phyloP scores from a whole-genome alignment of 2,329 filamentous ascomycete genomes.

The Botrytis elliptica region DNA sequence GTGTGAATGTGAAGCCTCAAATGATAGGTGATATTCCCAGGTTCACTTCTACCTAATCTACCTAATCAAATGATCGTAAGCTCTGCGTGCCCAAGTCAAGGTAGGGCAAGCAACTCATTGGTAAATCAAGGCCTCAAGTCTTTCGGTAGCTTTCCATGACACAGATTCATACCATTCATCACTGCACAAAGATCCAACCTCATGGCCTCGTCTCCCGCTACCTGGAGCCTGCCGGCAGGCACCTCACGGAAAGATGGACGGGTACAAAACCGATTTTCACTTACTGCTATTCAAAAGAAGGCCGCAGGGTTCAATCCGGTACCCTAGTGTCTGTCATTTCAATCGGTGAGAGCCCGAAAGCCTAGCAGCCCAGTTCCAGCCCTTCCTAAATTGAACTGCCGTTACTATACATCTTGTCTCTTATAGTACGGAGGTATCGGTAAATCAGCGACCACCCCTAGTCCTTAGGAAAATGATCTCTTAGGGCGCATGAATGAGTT shows the following conservation, averaged over 20 bases:
- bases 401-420: slow-evolving; percentile 1
- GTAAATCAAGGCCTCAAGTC: not conserved
- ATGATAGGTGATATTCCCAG: slow-evolving; percentile 25
- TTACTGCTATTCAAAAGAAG: slow-evolving; percentile 6
- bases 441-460: not conserved
- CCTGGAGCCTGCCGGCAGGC: slow-evolving; percentile 31
- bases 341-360: slow-evolving; percentile 22
- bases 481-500: slow-evolving; percentile 27
- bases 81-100: slow-evolving; percentile 28
- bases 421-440: slow-evolving; percentile 2
- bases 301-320: slow-evolving; percentile 14
- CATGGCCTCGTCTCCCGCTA: slow-evolving; percentile 34
- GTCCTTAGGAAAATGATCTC: not conserved
- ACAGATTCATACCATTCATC: not conserved
- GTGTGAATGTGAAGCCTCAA: slow-evolving; percentile 24
- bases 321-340: slow-evolving; percentile 8
- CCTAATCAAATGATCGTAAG: slow-evolving; percentile 28
- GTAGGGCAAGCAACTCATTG: slow-evolving; percentile 6
- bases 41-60: slow-evolving; percentile 20
- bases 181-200: not conserved
- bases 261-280: slow-evolving; percentile 6
- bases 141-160: slow-evolving; percentile 4
- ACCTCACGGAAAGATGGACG: slow-evolving; percentile 17
- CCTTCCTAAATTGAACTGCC: slow-evolving; percentile 4
- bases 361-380: slow-evolving; percentile 9